Percentiles rank a stretch among this genome's conserved stretches.
Conservation (phyloP, 352 stramenopile species). For the Thraustochytrium sp. region DNA sequence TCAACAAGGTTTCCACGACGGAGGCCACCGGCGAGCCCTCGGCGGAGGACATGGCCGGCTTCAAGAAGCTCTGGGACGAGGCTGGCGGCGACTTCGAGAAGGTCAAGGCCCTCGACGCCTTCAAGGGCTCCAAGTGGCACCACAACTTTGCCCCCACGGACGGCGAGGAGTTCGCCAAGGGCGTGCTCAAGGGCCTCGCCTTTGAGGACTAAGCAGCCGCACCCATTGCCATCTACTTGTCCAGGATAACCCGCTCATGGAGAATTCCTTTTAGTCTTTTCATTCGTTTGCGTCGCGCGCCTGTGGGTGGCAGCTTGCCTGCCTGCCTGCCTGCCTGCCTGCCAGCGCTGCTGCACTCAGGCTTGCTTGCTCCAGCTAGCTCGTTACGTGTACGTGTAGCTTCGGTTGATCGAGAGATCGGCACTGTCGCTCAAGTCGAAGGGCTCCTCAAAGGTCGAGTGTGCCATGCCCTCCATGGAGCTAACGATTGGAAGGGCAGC, state of each 20-base stretch:
- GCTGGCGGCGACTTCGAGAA: not conserved
- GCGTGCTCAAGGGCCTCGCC: conserved; percentile 38
- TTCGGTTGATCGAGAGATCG: not conserved
- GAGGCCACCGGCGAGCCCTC: conserved; percentile 12
- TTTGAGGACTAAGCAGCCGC: conserved; percentile 22
- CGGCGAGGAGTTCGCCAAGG: not conserved
- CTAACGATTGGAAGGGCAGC: too few species aligned
- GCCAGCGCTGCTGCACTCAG: too few species aligned
- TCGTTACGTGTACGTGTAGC: too few species aligned
- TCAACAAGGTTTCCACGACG: conserved; percentile 28
- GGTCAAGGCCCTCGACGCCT: conserved; percentile 3
- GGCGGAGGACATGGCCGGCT: conserved; percentile 9
- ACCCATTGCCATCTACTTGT: not conserved
- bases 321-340: too few species aligned
- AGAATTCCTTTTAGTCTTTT: not conserved
- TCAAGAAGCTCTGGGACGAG: conserved; percentile 31
- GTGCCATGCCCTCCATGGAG: too few species aligned
- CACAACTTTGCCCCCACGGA: conserved; percentile 15
- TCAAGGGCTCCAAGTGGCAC: conserved; percentile 26
- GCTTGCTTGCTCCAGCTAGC: too few species aligned
- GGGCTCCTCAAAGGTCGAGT: not conserved
- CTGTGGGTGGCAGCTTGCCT: too few species aligned
- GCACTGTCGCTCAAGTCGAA: not conserved
- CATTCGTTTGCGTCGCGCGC: too few species aligned
- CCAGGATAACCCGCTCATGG: not conserved